Base-by-base conservation (phyloP, 1,284 basidiomycete genomes). In the Apiotrichum sp. region DNA sequence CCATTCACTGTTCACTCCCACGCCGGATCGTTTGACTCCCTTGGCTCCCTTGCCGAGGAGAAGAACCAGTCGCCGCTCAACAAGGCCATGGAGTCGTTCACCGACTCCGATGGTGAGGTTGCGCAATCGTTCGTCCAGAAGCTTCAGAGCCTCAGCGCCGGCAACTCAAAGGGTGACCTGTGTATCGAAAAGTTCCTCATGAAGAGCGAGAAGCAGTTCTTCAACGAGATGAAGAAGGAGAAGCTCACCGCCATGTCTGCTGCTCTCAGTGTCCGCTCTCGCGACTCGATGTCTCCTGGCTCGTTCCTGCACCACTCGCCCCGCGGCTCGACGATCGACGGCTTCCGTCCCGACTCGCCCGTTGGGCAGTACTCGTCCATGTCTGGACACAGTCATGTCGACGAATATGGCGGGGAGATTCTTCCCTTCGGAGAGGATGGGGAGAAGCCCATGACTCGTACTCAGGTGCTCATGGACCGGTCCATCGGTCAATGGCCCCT, bases 21-120 rank as follows among this genome's bases (percentile, higher is more conserved):
- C 10, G 81, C 82, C 3, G 86, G 86, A 0, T 92, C 89, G 0
- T 84, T 87, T 33, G 91, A 93, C 67, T 91, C 89, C 5, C 90
- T 93, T 59, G 84, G 86, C 9, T 87, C 87, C 3, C 89, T 93
- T 55, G 87, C 90, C 42, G 89, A 92, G 64, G 91, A 93, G 68
- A 93, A 93, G 78, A 70, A 69, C 10, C 93, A 90, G 10, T 93
- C 90, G 10, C 89, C 89, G 6, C 77, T 93, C 58, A 95, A 95
- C 78, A 93, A 93, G 77, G 89, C 90, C 9, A 89, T 91, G 70
- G 87, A 86, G 59, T 86, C 89, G 85, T 95, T 95, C 77, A 95
- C 91, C 34, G 91, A 93, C 74, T 81, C 87, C 1, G 89, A 93
- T 71, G 91, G 91, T 45, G 89, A 89, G 58, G 90, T 95, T 50